phyloP scores from a whole-genome alignment of 2,329 filamentous ascomycete species.

The Penicillium sp. region DNA sequence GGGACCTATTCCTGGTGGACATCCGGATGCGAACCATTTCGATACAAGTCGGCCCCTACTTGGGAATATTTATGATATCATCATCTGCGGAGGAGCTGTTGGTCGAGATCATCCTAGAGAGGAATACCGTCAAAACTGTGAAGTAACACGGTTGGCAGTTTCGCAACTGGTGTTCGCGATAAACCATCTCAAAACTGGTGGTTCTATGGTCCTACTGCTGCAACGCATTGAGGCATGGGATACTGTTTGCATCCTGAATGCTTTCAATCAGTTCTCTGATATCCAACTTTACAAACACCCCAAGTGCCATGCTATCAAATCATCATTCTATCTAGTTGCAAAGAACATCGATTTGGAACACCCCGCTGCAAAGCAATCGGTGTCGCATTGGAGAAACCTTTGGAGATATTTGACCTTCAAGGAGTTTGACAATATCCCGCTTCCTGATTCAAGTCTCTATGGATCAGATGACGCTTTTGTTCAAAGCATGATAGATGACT shows the following conservation, averaged over 20 bases:
- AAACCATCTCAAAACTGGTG: neutral
- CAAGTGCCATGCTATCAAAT: neutral
- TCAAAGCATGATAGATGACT: neutral
- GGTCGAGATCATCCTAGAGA: neutral
- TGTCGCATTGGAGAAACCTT: neutral
- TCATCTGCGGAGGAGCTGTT: neutral
- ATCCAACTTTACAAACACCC: neutral
- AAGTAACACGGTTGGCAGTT: neutral
- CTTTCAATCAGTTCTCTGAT: neutral
- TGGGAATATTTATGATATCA: neutral
- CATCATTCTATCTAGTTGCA: neutral
- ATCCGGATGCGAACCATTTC: neutral
- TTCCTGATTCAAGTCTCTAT: neutral
- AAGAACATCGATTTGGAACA: neutral
- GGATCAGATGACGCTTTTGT: neutral
- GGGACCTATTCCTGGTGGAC: neutral
- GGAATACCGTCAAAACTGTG: neutral
- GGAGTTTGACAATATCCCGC: neutral
- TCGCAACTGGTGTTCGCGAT: neutral
- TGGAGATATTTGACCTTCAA: neutral
- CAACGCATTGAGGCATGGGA: neutral
- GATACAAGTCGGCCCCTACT: neutral
- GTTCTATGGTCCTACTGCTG: neutral
- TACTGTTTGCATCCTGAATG: neutral
- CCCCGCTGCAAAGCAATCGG: neutral